Conservation (phyloP, 805 yeast genomes). For the Hermanozyma aechmeae region DNA sequence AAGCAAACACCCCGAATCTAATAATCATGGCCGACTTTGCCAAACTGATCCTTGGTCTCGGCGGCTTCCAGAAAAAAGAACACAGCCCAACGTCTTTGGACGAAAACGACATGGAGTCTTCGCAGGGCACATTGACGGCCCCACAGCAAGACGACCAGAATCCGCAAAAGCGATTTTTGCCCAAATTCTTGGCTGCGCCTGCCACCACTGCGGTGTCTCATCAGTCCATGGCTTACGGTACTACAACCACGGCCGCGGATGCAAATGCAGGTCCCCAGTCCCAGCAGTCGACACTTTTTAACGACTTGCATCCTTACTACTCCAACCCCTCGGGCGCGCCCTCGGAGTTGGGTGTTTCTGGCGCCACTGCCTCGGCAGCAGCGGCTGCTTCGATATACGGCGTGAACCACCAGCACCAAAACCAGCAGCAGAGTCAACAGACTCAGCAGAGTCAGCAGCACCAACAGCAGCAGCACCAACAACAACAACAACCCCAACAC, state of each 20-base stretch:
- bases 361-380: constrained; percentile 1
- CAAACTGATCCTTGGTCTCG: constrained; percentile 34
- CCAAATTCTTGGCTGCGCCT: constrained; percentile 32
- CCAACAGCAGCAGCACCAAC: background rate
- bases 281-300: too few species aligned
- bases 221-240: constrained; percentile 58
- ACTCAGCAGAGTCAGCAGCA: background rate
- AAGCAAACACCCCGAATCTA: too few species aligned
- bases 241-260: constrained; percentile 28
- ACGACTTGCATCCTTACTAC: constrained; percentile 12
- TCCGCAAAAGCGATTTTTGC: constrained; percentile 17
- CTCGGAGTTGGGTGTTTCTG: background rate
- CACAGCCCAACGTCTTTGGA: constrained; percentile 3
- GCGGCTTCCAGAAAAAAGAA: constrained; percentile 24
- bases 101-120: constrained; percentile 2
- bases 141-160: constrained; percentile 2
- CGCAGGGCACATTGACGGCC: constrained; percentile 1
- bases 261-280: too few species aligned
- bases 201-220: constrained; percentile 66
- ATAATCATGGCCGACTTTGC: constrained; percentile 34
- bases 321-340: constrained; percentile 4
- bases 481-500: background rate
- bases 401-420: background rate
- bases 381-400: constrained; percentile 3
- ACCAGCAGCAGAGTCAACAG: background rate